Evolutionary conservation across 2,329 filamentous ascomycete species (phyloP), one percentile per base, ranked within the genome.

Genomic region (Xylaria sp.): DNA sequence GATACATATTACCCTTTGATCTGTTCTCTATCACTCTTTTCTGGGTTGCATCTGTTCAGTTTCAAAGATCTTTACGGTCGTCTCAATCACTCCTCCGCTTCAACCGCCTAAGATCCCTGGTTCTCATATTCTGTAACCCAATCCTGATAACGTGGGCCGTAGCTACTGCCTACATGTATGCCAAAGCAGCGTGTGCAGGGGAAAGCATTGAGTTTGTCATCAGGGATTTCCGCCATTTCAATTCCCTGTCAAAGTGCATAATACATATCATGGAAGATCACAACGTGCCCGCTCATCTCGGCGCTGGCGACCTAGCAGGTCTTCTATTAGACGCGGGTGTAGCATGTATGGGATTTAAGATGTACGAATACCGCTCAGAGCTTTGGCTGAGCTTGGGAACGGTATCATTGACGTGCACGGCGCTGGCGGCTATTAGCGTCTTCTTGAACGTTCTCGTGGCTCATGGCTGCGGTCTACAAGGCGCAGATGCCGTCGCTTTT

Each of bases 361-460:
- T 76, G 70, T 76, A 72, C 61, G 73, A 76, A 54, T 72, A 75
- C 58, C 71, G 74, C 19, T 63, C 63, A n/a, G 73, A 74, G 46
- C 64, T 76, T 5, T 73, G 70, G 68, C 58, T 63, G 4, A 71
- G 69, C 50, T 56, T 71, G 35, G 59, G 58, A 23, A 71, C 73
- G 8, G 70, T 75, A 4, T 60, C 72, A 2, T 63, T 63, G 17
- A 73, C 73, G 2, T 75, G 71, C 47, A 57, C 69, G 2, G 21
- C 67, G 3, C 64, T 72, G 1, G 69, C 74, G 4, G 57, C 61
- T 2, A 33, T 66, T 23, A 72, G 69, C 55, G 61, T 75, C 17
- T 74, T 74, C 59, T 25, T 72, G 15, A 75, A 74, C 51, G 68
- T 73, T 17, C 38, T 70, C 5, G 47, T 76, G n/a, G 69, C 66